Conservation (phyloP, 2,329 filamentous ascomycete genomes). For the Ceratocystis lukuohia region DNA sequence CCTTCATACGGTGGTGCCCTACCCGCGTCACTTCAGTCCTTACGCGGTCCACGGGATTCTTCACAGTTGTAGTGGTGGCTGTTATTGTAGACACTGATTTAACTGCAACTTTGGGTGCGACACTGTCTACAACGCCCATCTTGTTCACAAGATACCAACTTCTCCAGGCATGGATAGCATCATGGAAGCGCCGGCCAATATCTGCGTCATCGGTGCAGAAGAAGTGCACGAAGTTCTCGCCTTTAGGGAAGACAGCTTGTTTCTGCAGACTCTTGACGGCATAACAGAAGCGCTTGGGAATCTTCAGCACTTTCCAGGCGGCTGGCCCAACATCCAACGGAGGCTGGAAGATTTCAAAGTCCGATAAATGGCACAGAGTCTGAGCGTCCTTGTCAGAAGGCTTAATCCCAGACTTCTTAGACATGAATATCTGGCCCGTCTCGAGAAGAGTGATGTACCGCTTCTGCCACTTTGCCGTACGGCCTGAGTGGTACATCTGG, state of each 20-base stretch:
- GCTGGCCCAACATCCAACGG: constrained; percentile 29
- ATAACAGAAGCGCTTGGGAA: constrained; percentile 74
- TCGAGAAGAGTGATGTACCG: constrained; percentile 59
- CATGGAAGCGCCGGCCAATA: constrained; percentile 55
- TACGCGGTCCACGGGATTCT: constrained; percentile 4
- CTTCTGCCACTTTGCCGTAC: constrained; percentile 78
- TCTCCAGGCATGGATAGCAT: constrained; percentile 64
- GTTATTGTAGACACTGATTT: neutral
- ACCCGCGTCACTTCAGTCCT: constrained; percentile 11
- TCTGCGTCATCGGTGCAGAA: constrained; percentile 65
- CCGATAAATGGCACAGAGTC: constrained; percentile 71
- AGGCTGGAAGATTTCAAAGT: constrained; percentile 82
- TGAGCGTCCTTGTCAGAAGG: constrained; percentile 50
- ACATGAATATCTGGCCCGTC: constrained; percentile 57
- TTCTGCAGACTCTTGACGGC: constrained; percentile 90
- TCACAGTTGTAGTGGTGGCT: neutral
- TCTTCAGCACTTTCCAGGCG: constrained; percentile 53
- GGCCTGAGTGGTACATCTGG: constrained; percentile 67
- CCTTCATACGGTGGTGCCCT: constrained; percentile 28
- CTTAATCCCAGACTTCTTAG: constrained; percentile 55
- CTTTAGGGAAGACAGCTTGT: constrained; percentile 65
- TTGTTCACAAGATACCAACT: constrained; percentile 82
- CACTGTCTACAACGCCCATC: constrained; percentile 33
- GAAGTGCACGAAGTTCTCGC: constrained; percentile 81
- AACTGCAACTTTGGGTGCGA: constrained; percentile 15